A percentile compares a stretch with the other conserved stretches of the same genome.
Conservation (phyloP, 2,329 filamentous ascomycete species). For the Pestalotiopsis sp. region DNA sequence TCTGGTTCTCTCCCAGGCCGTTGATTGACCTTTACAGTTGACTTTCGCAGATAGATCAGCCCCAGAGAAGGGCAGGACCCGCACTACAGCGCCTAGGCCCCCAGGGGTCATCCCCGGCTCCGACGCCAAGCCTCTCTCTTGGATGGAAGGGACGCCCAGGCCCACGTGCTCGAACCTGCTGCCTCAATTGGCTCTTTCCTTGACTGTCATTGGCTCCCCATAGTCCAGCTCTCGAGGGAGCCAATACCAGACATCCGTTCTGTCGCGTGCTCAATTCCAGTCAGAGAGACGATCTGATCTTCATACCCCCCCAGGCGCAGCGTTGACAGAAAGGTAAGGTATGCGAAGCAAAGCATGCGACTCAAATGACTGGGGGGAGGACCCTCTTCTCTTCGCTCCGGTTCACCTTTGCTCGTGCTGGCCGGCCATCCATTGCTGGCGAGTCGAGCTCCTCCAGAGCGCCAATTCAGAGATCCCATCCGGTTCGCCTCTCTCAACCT, state of each 20-base stretch:
- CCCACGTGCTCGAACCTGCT: conserved; percentile 7
- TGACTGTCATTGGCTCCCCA: background rate
- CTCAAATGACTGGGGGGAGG: too few relatives aligned
- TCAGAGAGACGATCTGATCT: conserved; percentile 2
- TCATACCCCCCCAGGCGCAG: background rate
- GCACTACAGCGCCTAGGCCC: background rate
- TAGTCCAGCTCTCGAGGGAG: background rate
- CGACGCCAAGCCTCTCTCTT: background rate
- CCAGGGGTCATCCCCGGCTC: background rate
- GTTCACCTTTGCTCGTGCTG: background rate
- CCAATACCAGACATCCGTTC: conserved; percentile 10
- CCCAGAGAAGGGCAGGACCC: background rate
- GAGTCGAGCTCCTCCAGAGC: background rate
- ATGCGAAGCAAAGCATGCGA: background rate
- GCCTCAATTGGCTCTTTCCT: conserved; percentile 7
- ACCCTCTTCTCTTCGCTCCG: too few relatives aligned
- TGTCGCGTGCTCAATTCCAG: conserved; percentile 10
- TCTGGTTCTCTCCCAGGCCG: background rate
- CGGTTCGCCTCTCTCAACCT: background rate
- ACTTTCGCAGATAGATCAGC: background rate
- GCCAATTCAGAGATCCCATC: background rate
- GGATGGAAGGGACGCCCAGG: background rate
- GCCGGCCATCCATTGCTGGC: background rate
- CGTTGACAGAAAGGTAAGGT: background rate
- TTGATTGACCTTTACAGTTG: background rate